Conservation (phyloP, 495 filamentous ascomycete species). For the Xylaria telfairii region DNA sequence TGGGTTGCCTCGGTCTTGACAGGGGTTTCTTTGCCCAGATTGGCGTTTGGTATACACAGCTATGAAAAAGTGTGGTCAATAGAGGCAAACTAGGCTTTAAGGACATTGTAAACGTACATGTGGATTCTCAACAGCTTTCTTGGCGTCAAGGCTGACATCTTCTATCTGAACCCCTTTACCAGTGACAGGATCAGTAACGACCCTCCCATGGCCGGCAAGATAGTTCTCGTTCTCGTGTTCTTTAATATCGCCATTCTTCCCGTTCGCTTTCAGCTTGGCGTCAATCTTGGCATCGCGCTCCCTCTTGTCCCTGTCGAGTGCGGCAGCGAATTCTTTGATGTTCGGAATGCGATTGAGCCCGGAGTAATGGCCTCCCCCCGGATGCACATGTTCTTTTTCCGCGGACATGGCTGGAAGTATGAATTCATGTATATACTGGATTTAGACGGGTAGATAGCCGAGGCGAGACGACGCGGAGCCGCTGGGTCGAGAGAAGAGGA, state of each 20-base stretch:
- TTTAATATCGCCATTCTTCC: slow-evolving; percentile 38
- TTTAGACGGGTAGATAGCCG: not conserved
- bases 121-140: slow-evolving; percentile 74
- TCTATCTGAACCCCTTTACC: slow-evolving; percentile 87
- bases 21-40: slow-evolving; percentile 73
- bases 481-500: not conserved
- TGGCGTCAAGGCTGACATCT: slow-evolving; percentile 72
- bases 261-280: slow-evolving; percentile 49
- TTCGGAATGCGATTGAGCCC: slow-evolving; percentile 82
- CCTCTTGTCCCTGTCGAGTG: slow-evolving; percentile 78
- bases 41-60: slow-evolving; percentile 90
- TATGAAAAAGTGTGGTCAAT: slow-evolving; percentile 37
- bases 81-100: not conserved
- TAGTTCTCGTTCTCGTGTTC: slow-evolving; percentile 50
- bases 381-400: slow-evolving; percentile 33
- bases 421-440: not conserved
- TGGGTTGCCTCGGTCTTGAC: slow-evolving; percentile 65
- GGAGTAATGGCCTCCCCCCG: slow-evolving; percentile 61
- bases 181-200: slow-evolving; percentile 85
- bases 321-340: slow-evolving; percentile 80
- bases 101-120: slow-evolving; percentile 50
- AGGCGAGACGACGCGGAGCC: not conserved
- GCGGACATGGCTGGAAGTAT: slow-evolving; percentile 32
- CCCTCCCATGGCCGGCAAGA: slow-evolving; percentile 60
- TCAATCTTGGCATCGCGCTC: slow-evolving; percentile 74